Evolutionary conservation across 2,329 filamentous ascomycete genomes (phyloP).

Genomic region (Curvularia sp.): DNA sequence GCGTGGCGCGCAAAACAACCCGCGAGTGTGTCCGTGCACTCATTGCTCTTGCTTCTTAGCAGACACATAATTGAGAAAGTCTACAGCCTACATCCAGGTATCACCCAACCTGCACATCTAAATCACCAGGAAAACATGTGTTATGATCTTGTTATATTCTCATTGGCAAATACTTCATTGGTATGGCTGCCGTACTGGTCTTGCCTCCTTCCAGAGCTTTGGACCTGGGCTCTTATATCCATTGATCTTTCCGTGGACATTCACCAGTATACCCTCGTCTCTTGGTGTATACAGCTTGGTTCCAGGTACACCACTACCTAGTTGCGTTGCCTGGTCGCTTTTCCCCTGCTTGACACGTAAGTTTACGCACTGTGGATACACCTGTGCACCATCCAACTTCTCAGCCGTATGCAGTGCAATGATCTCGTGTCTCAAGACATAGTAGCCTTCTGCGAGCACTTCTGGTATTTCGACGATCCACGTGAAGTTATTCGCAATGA

Average conservation of each 20-base stretch:
- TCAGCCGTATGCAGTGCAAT: constrained; percentile 57
- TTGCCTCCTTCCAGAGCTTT: constrained; percentile 29
- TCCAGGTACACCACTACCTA: constrained; percentile 54
- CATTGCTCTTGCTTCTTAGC: background rate
- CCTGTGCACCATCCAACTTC: constrained; percentile 57
- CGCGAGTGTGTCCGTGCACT: background rate
- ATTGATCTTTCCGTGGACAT: constrained; percentile 47
- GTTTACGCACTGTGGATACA: constrained; percentile 62
- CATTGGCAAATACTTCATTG: constrained; percentile 1
- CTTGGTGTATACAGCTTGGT: constrained; percentile 55
- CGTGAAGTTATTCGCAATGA: constrained; percentile 55
- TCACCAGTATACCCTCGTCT: constrained; percentile 52
- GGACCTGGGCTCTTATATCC: constrained; percentile 54
- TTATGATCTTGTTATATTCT: background rate
- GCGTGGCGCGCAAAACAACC: constrained; percentile 1
- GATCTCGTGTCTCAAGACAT: constrained; percentile 63
- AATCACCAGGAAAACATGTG: background rate
- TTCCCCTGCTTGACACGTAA: constrained; percentile 52
- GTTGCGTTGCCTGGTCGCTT: constrained; percentile 50
- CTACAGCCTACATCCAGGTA: background rate
- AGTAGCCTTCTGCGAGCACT: constrained; percentile 54
- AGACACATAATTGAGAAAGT: background rate
- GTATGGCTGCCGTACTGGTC: constrained; percentile 11
- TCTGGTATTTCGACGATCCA: constrained; percentile 55
- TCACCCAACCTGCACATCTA: background rate